Percentiles rank a stretch among this genome's conserved stretches.
Conservation (phyloP, 2,329 filamentous ascomycete species). For the Calonectria pteridis region DNA sequence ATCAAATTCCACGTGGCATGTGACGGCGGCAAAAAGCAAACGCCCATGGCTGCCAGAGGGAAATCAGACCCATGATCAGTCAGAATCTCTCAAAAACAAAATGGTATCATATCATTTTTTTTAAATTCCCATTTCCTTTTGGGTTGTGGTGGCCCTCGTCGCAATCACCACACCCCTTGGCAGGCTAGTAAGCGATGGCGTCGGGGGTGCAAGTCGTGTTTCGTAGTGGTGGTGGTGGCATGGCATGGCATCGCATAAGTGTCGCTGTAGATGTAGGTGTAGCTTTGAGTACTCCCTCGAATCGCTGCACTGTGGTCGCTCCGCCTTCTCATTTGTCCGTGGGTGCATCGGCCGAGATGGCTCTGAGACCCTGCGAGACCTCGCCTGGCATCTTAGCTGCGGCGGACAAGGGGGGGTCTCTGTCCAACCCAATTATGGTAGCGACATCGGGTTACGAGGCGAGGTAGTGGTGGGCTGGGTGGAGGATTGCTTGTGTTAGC, state of each 20-base stretch:
- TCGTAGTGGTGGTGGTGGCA: conserved; percentile 9
- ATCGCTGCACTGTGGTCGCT: conserved; percentile 41
- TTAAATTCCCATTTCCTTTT: conserved; percentile 2
- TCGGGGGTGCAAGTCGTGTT: conserved; percentile 15
- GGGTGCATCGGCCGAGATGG: conserved; percentile 38
- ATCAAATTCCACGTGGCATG: conserved; percentile 43
- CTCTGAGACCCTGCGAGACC: conserved; percentile 11
- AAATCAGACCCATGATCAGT: conserved; percentile 20
- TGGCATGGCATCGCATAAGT: conserved; percentile 17
- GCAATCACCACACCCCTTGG: conserved; percentile 23
- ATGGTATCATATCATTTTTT: not conserved
- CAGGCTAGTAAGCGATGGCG: conserved; percentile 41
- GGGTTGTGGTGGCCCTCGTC: conserved; percentile 18
- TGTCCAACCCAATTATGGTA: not conserved
- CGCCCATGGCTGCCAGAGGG: conserved; percentile 12
- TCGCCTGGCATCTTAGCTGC: conserved; percentile 8
- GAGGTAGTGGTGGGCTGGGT: conserved; percentile 8
- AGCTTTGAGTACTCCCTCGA: conserved; percentile 39
- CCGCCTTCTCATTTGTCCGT: conserved; percentile 39
- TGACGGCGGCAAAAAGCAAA: conserved; percentile 36
- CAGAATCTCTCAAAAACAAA: not conserved
- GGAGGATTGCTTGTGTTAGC: conserved; percentile 17
- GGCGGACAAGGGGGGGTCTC: not conserved
- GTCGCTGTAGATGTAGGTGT: conserved; percentile 27
- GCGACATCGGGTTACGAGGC: not conserved